Evolutionary conservation across 163 green algal species (phyloP).

Genomic region (Volvox carteri): DNA sequence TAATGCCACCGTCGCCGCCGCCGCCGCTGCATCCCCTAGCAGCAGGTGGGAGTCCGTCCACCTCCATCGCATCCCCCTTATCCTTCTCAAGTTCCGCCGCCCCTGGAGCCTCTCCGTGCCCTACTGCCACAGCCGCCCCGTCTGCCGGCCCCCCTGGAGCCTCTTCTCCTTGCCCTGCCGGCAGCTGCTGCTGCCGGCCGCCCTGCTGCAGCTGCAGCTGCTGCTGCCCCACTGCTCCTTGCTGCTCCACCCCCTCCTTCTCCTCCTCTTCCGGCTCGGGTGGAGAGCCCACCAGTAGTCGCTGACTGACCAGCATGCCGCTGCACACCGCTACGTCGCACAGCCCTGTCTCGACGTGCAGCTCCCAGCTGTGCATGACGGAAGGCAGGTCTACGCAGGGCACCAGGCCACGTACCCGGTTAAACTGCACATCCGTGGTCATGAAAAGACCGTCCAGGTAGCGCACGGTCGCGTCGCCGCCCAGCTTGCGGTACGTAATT

Average conservation of each 20-base stretch:
- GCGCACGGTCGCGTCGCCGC: background rate
- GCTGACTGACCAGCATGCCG: slow-evolving; percentile 39
- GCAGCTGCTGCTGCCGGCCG: too few relatives aligned
- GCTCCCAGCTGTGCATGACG: slow-evolving; percentile 33
- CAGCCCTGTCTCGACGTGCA: slow-evolving; percentile 37
- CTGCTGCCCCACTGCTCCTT: background rate
- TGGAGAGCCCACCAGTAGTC: slow-evolving; percentile 36
- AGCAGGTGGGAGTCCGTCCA: background rate
- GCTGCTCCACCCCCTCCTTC: background rate
- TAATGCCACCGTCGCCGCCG: background rate
- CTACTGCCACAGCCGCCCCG: too few relatives aligned
- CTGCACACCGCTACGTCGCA: slow-evolving; percentile 38
- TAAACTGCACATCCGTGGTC: slow-evolving; percentile 13
- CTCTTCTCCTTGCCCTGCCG: background rate
- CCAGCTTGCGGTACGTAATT: slow-evolving; percentile 21
- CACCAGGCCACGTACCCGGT: slow-evolving; percentile 24
- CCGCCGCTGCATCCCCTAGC: background rate
- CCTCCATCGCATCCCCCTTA: slow-evolving; percentile 15
- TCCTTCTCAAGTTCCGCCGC: background rate
- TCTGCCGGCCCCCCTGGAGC: too few relatives aligned
- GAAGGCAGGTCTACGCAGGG: slow-evolving; percentile 43
- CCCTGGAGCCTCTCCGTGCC: background rate
- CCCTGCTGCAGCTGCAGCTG: too few relatives aligned
- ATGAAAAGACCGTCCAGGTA: slow-evolving; percentile 17
- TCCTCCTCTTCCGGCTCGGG: background rate